A percentile compares a stretch with the other conserved stretches of the same genome.
Evolutionary conservation across 441 rosid genomes (phyloP).

Genomic region (Gossypium davidsonii): DNA sequence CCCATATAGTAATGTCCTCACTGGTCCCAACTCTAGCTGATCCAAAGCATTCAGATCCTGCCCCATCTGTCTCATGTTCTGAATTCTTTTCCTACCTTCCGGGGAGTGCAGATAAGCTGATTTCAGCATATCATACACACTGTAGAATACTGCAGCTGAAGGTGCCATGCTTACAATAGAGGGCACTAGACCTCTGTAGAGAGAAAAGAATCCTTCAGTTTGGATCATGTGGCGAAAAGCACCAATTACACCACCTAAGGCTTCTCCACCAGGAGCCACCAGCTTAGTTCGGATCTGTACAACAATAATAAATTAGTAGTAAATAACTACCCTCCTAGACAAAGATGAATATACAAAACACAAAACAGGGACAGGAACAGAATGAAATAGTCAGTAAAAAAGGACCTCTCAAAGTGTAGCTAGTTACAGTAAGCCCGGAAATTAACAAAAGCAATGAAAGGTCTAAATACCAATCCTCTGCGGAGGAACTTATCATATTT

Average conservation of each 20-base stretch:
- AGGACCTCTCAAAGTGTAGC: too few species aligned
- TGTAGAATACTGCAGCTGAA: slow-evolving; percentile 72
- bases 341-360: neutral
- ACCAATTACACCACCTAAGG: slow-evolving; percentile 64
- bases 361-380: neutral
- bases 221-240: slow-evolving; percentile 56
- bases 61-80: slow-evolving; percentile 48
- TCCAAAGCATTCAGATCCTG: slow-evolving; percentile 58
- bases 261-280: slow-evolving; percentile 81
- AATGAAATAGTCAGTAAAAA: neutral
- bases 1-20: slow-evolving; percentile 65
- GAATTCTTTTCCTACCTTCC: slow-evolving; percentile 51
- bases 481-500: neutral
- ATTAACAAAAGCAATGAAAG: neutral
- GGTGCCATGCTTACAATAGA: slow-evolving; percentile 70
- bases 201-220: slow-evolving; percentile 77
- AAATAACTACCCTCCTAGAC: neutral
- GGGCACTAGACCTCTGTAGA: slow-evolving; percentile 75
- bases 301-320: neutral
- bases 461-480: neutral
- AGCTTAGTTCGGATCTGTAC: slow-evolving; percentile 64
- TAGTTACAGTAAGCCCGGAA: neutral
- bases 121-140: slow-evolving; percentile 68
- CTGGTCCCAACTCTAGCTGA: slow-evolving; percentile 68
- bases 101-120: slow-evolving; percentile 67